Conservation (phyloP, 352 stramenopile species). For the Phytophthora constricta region DNA sequence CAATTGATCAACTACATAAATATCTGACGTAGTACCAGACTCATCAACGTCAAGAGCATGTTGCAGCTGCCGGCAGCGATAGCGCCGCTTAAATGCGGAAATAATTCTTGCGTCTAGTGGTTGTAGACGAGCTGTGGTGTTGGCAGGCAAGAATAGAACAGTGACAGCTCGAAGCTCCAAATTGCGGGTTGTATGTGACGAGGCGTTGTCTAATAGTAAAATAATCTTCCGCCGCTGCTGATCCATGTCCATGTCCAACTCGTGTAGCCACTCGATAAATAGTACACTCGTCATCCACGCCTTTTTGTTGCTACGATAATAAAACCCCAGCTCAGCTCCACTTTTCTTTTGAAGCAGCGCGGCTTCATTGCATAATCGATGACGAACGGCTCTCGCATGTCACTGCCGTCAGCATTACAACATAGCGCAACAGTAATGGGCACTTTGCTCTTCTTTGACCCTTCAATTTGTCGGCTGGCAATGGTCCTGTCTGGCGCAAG, state of each 20-base stretch:
- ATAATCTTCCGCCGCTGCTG: constrained; percentile 1
- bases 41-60: constrained; percentile 2
- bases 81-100: background rate
- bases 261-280: constrained; percentile 4
- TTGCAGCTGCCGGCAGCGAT: constrained; percentile 3
- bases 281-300: constrained; percentile 1
- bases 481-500: constrained; percentile 1
- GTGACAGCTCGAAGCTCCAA: constrained; percentile 1
- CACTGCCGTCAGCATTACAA: constrained; percentile 4
- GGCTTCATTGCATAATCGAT: constrained; percentile 5
- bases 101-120: constrained; percentile 3
- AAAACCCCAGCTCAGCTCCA: constrained; percentile 7
- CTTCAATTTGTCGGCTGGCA: background rate
- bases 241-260: background rate
- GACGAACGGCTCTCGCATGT: constrained; percentile 5
- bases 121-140: background rate
- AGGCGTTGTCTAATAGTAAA: constrained; percentile 3
- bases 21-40: background rate
- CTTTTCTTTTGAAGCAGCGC: constrained; percentile 6
- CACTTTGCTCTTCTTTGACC: background rate
- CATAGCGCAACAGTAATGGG: background rate
- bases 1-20: constrained; percentile 3
- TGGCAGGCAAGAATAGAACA: background rate
- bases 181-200: background rate
- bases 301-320: constrained; percentile 9